Evolutionary conservation across 306 rosid genomes (phyloP), one percentile per base, ranked within the genome.

Genomic region (Spatholobus suberectus): DNA sequence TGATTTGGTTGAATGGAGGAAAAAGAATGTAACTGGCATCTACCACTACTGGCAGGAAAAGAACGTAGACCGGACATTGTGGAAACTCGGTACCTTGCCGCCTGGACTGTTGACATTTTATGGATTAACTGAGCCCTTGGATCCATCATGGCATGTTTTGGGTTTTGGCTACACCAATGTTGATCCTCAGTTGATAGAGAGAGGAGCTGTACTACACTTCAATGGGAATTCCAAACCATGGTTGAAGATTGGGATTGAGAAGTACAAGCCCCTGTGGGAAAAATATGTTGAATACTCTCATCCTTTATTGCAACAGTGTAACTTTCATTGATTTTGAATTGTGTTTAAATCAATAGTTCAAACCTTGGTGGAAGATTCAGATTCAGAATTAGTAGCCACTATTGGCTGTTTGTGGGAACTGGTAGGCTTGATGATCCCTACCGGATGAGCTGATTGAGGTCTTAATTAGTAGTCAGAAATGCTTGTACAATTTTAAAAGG

Each of bases 31-130:
- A 21, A 94, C 98, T 4, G 97, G 98, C 63, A 94, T 92, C 77
- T 94, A 94, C 86, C 98, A 94, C 85, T 90, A 92, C 79, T 92
- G 98, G 98, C 98, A 94, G 84, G 97, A 94, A 78, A 90, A 84
- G 85, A 94, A 94, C 15, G 90, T 89, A 0, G 98, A 94, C 73
- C 81, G 98, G 59, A 92, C 98, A 13, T 84, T 94, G 76, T 94
- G 98, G 98, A 94, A 94, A 85, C 98, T 94, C 0, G 98, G 98
- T 54, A 94, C 98, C n/a, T 85, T 94, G 78, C 98, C 98, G 1
- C 98, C 98, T 8, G 98, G 98, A 69, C 75, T 94, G 51, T 77
- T 94, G 89, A 94, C 98, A 1, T 94, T 94, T 83, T 94, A 94
- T 14, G 98, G 98, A 70, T 80, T 94, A 82, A 94, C 98, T 0